Base-by-base conservation (phyloP, 768 basidiomycete species). In the Suillus sp. region DNA sequence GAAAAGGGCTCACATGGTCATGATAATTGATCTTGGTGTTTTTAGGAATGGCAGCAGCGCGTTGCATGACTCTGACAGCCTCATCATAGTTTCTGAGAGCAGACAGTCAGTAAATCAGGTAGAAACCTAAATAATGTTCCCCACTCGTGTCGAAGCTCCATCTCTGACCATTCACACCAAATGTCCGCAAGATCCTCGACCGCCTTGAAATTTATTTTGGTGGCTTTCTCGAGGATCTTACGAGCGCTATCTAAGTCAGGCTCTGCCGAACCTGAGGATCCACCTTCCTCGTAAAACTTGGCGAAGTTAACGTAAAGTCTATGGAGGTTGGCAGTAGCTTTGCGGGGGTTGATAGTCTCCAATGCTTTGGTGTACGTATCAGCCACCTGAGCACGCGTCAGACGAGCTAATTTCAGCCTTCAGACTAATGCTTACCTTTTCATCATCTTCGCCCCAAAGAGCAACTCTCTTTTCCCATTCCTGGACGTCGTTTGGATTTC, bases 161-260 rank as follows among this genome's bases (percentile, higher is more conserved):
- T 88, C 77, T 99, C 97, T 8, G 97, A 88, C 96, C 97, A 99
- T 78, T 99, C 97, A 70, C 96, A 98, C 97, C 97, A 99, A 16
- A 98, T 86, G 74, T 99, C 97, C 0, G 97, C 97, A 27, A 99
- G 83, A 70, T 99, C 97, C 72, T 99, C 96, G 11, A 99, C 96
- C n/a, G 86, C 83, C 76, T 90, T 93, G 81, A 95, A 98, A 71
- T 91, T 92, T 47, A 97, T 88, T 69, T 92, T 93, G 4, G 91
- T 91, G 5, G 87, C 96, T 75, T 93, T 96, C 73, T 98, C 95
- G 40, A 99, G 78, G 34, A 99, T 91, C 78, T 96, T 96, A 47
- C 96, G 87, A 4, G 96, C 92, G 67, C 86, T 92, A 55, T 87
- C 87, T 1, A 98, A 76, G 70, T 98, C 94, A 2, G 83, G 74